Conservation (phyloP, 805 yeast genomes). For the Hanseniaspora guilliermondii region DNA sequence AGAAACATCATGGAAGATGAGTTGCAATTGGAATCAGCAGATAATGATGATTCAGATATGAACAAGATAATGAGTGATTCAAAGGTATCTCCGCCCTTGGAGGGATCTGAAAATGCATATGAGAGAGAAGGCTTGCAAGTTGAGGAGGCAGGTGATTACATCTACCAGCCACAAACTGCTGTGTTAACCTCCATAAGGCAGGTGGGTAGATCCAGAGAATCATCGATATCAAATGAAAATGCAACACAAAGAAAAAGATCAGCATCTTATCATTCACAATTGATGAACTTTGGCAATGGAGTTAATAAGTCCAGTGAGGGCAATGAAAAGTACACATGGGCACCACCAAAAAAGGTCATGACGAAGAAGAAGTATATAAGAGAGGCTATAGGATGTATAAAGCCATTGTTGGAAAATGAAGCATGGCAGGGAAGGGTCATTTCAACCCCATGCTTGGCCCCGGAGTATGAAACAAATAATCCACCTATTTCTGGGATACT, state of each 20-base stretch:
- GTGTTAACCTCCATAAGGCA: neutral
- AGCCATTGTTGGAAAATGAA: slow-evolving; percentile 40
- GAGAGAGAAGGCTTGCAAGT: slow-evolving; percentile 18
- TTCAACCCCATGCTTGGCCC: slow-evolving; percentile 25
- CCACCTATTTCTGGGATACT: slow-evolving; percentile 18
- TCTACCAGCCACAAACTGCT: neutral
- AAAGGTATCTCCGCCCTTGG: slow-evolving; percentile 5
- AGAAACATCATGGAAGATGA: slow-evolving; percentile 15
- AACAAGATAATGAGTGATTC: neutral
- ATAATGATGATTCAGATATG: slow-evolving; percentile 16
- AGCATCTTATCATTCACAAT: slow-evolving; percentile 8
- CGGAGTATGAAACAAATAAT: slow-evolving; percentile 21
- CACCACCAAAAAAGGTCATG: slow-evolving; percentile 31
- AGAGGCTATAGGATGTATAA: slow-evolving; percentile 46
- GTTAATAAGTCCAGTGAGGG: neutral
- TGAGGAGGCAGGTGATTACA: slow-evolving; percentile 18
- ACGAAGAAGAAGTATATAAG: slow-evolving; percentile 34
- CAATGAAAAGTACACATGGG: slow-evolving; percentile 29
- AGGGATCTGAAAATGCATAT: slow-evolving; percentile 15
- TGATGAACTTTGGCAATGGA: neutral
- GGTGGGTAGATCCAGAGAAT: neutral
- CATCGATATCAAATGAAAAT: neutral
- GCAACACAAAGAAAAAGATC: slow-evolving; percentile 3
- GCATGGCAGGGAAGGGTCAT: slow-evolving; percentile 41
- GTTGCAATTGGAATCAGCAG: slow-evolving; percentile 17